Base-by-base conservation (phyloP, 495 filamentous ascomycete genomes). In the Penicillium turbatum region DNA sequence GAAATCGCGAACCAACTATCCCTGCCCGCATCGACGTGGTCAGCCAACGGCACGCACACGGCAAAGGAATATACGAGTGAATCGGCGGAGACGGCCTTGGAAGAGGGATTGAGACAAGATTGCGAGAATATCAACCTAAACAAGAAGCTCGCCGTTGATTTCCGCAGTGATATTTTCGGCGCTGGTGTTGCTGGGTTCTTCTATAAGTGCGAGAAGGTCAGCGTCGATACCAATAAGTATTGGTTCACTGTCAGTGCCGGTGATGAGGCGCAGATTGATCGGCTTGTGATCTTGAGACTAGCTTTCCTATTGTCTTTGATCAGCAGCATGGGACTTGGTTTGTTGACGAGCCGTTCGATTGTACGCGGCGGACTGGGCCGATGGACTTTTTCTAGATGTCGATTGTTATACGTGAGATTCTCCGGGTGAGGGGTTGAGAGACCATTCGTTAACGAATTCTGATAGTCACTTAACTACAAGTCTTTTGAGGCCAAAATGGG, bases 61-160 rank as follows among this genome's bases (percentile, higher is more conserved):
- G 63, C 63, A 5, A 66, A 64, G 44, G 63, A 57, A 19, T 66
- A 48, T 21, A 66, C 61, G 30, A 56, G 46, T 21, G 40, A 64
- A 26, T 30, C 57, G 13, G 61, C 57, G n/a, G 34, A 57, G 6
- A 48, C 42, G 0, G 44, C 63, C 1, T 48, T 43, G 13, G 47
- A 34, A 6, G 19, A 61, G 34, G 63, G 63, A 15, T n/a, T 66
- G 47, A 42, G 55, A 6, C 55, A 59, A 30, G 63, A 66, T 42
- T 66, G 63, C 44, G 63, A 66, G 6, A 66, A 66, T 19, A 64
- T 66, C 55, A 66, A 66, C 19, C 53, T 66, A 10, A 66, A 66
- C 53, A 63, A 60, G 31, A 66, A 66, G 50, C 48, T 66, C 10
- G 49, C 63, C 1, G 52, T 53, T 10, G 53, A 66, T 29, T 66